Evolutionary conservation across 2,329 filamentous ascomycete species (phyloP).

Genomic region (Aspergillus thermomutatus): DNA sequence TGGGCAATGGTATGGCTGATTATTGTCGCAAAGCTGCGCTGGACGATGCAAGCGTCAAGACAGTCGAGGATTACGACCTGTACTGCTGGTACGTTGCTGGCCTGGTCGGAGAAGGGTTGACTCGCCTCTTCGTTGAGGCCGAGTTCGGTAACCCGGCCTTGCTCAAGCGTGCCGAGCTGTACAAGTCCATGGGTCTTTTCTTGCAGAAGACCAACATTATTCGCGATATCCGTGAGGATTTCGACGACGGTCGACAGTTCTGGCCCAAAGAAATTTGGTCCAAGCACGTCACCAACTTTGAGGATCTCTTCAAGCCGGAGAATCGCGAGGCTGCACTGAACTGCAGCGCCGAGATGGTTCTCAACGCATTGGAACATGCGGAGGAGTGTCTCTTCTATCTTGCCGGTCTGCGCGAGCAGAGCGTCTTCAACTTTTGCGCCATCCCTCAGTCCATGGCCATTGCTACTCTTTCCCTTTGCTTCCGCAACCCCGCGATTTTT

Average conservation of each 20-base stretch:
- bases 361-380: constrained; percentile 79
- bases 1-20: constrained; percentile 99
- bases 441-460: constrained; percentile 98
- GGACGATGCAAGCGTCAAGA: constrained; percentile 75
- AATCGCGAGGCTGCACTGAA: constrained; percentile 74
- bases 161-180: constrained; percentile 71
- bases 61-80: constrained; percentile 83
- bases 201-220: constrained; percentile 99
- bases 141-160: constrained; percentile 83
- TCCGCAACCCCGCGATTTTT: constrained; percentile 86
- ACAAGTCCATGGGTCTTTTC: constrained; percentile 96
- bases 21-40: constrained; percentile 81
- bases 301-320: constrained; percentile 82
- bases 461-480: constrained; percentile 85
- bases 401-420: constrained; percentile 90
- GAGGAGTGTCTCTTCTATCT: constrained; percentile 98
- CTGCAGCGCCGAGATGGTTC: constrained; percentile 89
- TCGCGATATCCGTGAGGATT: constrained; percentile 88
- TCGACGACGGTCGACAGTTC: constrained; percentile 81
- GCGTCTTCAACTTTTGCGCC: constrained; percentile 97
- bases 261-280: constrained; percentile 97
- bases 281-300: constrained; percentile 85
- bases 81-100: constrained; percentile 99
- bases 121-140: constrained; percentile 82
- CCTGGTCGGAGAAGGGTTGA: constrained; percentile 91